Evolutionary conservation across 352 stramenopile genomes (phyloP).

Genomic region (Pythium brassicae): DNA sequence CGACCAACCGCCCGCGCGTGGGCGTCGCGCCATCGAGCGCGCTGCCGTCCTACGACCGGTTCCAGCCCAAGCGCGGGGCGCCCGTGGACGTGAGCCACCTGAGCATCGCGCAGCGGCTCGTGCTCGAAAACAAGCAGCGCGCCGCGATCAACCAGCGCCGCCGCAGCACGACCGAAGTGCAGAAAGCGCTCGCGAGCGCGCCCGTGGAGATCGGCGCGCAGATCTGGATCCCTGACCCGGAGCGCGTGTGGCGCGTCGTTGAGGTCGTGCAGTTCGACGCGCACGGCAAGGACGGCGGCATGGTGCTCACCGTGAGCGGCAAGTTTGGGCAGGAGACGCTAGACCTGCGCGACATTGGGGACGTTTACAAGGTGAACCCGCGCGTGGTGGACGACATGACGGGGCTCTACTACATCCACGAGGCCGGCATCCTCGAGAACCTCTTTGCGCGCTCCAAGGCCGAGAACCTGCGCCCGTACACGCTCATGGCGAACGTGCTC

Average conservation of each 20-base stretch:
- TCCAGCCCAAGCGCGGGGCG: conserved; percentile 52
- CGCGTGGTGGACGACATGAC: conserved; percentile 88
- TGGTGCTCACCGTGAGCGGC: conserved; percentile 64
- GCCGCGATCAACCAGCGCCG: conserved; percentile 51
- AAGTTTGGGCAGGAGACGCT: conserved; percentile 69
- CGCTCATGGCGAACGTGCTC: conserved; percentile 87
- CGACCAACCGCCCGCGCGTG: conserved; percentile 38
- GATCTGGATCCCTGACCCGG: conserved; percentile 84
- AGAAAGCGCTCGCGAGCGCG: conserved; percentile 54
- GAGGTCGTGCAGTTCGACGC: conserved; percentile 60
- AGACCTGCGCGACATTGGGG: conserved; percentile 77
- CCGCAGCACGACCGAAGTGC: conserved; percentile 69
- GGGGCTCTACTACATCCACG: conserved; percentile 86
- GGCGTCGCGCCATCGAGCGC: conserved; percentile 58
- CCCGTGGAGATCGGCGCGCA: conserved; percentile 75
- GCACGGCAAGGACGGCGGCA: conserved; percentile 43
- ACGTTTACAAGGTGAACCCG: conserved; percentile 85
- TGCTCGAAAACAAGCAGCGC: conserved; percentile 83
- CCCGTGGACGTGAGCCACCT: conserved; percentile 59
- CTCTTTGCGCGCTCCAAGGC: conserved; percentile 65
- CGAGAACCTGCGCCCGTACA: conserved; percentile 78
- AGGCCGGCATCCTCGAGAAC: conserved; percentile 83
- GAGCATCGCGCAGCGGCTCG: conserved; percentile 76
- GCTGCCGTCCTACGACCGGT: conserved; percentile 77
- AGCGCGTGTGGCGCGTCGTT: conserved; percentile 81